These are phyloP conservation scores for Scheffersomyces coipomensis DNA, from an alignment of 805 yeast species.

Conservation along the genomic window DNA sequence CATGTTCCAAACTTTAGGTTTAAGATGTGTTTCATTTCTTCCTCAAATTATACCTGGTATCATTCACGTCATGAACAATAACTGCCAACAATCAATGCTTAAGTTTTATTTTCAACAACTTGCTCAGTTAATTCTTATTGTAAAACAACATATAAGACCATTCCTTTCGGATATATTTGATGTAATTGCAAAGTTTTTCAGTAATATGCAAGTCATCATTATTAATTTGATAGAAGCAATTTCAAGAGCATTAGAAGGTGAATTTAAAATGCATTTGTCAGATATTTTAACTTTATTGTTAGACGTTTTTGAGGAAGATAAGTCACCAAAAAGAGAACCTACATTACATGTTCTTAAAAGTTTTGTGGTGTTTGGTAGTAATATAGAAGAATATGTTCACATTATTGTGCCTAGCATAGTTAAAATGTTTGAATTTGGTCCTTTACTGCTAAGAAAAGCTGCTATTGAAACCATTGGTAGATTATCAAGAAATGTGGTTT, in stretches of 20 bases:
- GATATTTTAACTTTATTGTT: conserved; percentile 73
- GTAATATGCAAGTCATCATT: conserved; percentile 70
- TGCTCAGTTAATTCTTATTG: conserved; percentile 74
- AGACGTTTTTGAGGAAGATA: conserved; percentile 73
- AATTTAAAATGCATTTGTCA: conserved; percentile 82
- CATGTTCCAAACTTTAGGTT: conserved; percentile 84
- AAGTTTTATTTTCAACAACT: conserved; percentile 90
- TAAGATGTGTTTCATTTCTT: conserved; percentile 85
- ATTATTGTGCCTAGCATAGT: conserved; percentile 85
- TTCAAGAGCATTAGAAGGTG: conserved; percentile 85
- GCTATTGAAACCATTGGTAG: conserved; percentile 85
- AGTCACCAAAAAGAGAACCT: conserved; percentile 56
- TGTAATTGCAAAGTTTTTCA: conserved; percentile 73
- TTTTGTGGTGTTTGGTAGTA: conserved; percentile 81
- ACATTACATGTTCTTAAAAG: conserved; percentile 76
- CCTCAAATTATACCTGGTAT: conserved; percentile 88
- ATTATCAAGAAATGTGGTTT: conserved; percentile 65
- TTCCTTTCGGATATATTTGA: conserved; percentile 72
- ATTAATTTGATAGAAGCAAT: conserved; percentile 79
- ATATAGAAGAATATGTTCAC: conserved; percentile 85
- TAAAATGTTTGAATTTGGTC: conserved; percentile 70
- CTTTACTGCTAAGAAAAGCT: conserved; percentile 60
- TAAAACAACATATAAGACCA: conserved; percentile 87
- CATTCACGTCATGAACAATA: conserved; percentile 69
- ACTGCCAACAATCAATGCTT: conserved; percentile 73